Evolutionary conservation across 768 basidiomycete genomes (phyloP).

Genomic region (Multifurca ochricompacta): DNA sequence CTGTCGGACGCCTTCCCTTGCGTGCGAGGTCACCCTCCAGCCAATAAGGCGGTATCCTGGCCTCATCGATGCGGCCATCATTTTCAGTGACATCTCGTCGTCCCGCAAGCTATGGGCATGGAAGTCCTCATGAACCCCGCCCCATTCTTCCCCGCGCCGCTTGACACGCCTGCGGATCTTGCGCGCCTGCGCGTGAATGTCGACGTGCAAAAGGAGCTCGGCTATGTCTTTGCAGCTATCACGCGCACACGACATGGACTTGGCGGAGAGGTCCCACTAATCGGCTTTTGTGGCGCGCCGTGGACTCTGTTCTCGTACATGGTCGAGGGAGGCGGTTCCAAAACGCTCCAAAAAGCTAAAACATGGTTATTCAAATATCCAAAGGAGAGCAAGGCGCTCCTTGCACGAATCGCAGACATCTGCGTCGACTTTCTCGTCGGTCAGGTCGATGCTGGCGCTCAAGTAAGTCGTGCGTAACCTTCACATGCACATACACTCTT

Average conservation of each 20-base stretch:
- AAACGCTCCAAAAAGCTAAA: constrained; percentile 86
- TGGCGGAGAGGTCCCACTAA: constrained; percentile 85
- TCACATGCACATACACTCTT: not conserved
- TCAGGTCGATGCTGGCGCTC: constrained; percentile 92
- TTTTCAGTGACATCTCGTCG: constrained; percentile 97
- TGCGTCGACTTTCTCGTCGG: constrained; percentile 88
- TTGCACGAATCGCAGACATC: constrained; percentile 77
- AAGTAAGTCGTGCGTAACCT: constrained; percentile 45
- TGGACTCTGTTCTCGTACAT: constrained; percentile 99
- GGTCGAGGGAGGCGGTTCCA: constrained; percentile 93
- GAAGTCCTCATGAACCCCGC: constrained; percentile 90
- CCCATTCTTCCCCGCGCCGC: constrained; percentile 82
- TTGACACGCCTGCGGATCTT: constrained; percentile 69
- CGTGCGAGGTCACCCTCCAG: constrained; percentile 85
- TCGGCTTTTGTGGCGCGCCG: constrained; percentile 95
- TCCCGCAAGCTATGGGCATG: constrained; percentile 98
- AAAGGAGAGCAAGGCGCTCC: constrained; percentile 67
- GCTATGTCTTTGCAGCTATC: constrained; percentile 91
- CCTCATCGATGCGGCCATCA: constrained; percentile 91
- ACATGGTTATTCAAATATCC: constrained; percentile 92
- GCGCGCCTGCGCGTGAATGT: constrained; percentile 51
- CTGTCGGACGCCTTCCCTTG: constrained; percentile 86
- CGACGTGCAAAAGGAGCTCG: constrained; percentile 75
- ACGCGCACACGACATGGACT: constrained; percentile 74
- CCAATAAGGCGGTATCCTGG: constrained; percentile 85